Conservation (phyloP, 208 protist genomes). For the Trypanosoma platydactyli region DNA sequence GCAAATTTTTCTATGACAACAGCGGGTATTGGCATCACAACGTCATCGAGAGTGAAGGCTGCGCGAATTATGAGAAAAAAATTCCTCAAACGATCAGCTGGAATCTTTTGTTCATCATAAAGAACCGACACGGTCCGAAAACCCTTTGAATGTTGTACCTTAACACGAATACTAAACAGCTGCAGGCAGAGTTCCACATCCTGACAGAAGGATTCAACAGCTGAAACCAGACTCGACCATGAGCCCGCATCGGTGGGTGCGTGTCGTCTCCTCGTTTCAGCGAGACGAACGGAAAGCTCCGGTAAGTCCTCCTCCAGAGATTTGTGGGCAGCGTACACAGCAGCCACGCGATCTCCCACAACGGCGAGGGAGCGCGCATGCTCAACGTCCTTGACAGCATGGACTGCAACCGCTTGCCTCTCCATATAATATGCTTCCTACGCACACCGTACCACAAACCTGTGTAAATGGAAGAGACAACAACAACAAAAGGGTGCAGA, state of each 20-base stretch:
- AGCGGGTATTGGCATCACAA: constrained; percentile 7
- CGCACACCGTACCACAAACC: background rate
- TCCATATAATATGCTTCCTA: constrained; percentile 5
- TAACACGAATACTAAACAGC: constrained; percentile 52
- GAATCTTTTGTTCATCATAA: constrained; percentile 34
- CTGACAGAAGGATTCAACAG: constrained; percentile 29
- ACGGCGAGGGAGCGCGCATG: constrained; percentile 21
- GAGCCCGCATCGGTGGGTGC: constrained; percentile 35
- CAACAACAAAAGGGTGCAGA: constrained; percentile 13
- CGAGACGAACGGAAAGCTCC: constrained; percentile 23
- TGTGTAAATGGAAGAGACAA: background rate
- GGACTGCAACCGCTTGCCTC: background rate
- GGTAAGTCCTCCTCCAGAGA: constrained; percentile 29
- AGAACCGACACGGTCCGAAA: constrained; percentile 46
- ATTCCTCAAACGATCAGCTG: constrained; percentile 31
- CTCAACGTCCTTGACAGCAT: background rate
- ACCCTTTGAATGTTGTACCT: constrained; percentile 36
- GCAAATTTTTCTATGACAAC: constrained; percentile 26
- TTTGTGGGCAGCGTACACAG: constrained; percentile 27
- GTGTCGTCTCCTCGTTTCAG: constrained; percentile 18
- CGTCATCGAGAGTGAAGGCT: constrained; percentile 28
- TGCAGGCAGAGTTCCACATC: constrained; percentile 50
- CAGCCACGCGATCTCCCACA: constrained; percentile 14
- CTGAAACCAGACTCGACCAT: constrained; percentile 34
- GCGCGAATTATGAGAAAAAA: constrained; percentile 39